These are phyloP conservation scores for Schizosaccharomyces osmophilus DNA, from an alignment of 805 yeast genomes.

Conservation along the genomic window DNA sequence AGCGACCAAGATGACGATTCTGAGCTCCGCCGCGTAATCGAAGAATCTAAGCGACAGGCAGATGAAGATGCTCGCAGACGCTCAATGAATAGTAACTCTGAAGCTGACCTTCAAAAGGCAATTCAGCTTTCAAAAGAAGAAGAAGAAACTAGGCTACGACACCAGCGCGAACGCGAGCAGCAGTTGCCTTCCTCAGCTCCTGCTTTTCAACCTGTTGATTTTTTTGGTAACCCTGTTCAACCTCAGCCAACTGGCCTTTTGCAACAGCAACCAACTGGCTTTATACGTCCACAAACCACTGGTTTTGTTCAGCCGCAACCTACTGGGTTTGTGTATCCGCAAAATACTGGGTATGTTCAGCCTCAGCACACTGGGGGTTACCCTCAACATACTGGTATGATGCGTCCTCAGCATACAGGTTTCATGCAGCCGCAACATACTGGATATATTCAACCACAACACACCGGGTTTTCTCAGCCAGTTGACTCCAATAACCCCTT, in stretches of 20 bases:
- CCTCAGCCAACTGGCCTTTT: constrained; percentile 6
- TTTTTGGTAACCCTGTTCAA: constrained; percentile 45
- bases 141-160: constrained; percentile 20
- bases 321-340: constrained; percentile 3
- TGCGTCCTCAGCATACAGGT: constrained; percentile 4
- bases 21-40: constrained; percentile 58
- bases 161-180: background rate
- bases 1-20: constrained; percentile 24
- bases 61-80: constrained; percentile 53
- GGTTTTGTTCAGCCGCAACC: background rate
- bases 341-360: constrained; percentile 3
- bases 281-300: constrained; percentile 3
- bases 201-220: constrained; percentile 19
- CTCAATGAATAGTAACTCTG: constrained; percentile 18
- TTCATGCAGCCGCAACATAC: background rate
- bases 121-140: constrained; percentile 51
- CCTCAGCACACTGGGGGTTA: constrained; percentile 1
- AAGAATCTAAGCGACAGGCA: constrained; percentile 56
- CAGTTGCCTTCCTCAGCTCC: constrained; percentile 4
- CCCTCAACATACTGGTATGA: constrained; percentile 2
- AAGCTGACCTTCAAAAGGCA: constrained; percentile 44
- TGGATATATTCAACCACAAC: constrained; percentile 1
- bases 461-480: constrained; percentile 3
- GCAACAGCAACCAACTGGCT: constrained; percentile 7
- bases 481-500: constrained; percentile 2